A percentile compares a stretch with the other conserved stretches of the same genome.
Evolutionary conservation across 2,329 filamentous ascomycete genomes (phyloP).

Genomic region (Massarina eburnea): DNA sequence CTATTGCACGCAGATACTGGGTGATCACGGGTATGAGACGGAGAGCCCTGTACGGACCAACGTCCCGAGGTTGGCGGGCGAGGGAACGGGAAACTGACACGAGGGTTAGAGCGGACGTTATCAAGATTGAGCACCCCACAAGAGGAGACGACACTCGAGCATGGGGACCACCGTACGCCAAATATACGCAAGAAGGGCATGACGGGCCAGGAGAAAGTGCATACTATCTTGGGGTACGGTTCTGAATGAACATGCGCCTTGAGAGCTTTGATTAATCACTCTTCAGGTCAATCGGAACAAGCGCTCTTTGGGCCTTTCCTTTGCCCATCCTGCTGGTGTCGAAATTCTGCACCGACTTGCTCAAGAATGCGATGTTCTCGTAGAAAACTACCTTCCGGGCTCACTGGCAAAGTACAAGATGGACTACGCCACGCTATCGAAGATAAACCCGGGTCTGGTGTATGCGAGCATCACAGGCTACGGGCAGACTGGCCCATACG

Average conservation of each 20-base stretch:
- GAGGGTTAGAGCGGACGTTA: constrained; percentile 78
- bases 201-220: constrained; percentile 84
- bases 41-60: constrained; percentile 36
- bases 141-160: constrained; percentile 81
- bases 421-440: constrained; percentile 78
- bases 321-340: constrained; percentile 80
- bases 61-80: constrained; percentile 30
- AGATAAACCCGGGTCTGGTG: constrained; percentile 82
- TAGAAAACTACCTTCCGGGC: constrained; percentile 95
- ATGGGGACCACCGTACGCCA: constrained; percentile 93
- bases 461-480: constrained; percentile 98
- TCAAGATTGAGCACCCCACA: constrained; percentile 92
- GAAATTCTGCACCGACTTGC: constrained; percentile 84
- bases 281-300: constrained; percentile 91
- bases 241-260: neutral
- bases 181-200: constrained; percentile 63
- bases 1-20: constrained; percentile 95
- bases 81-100: constrained; percentile 14
- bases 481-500: constrained; percentile 91
- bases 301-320: constrained; percentile 88
- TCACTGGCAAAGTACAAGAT: constrained; percentile 86
- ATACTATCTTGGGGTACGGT: constrained; percentile 82
- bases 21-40: constrained; percentile 80
- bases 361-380: constrained; percentile 84
- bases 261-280: neutral